Conservation (phyloP, 768 basidiomycete genomes). For the Trametes coccinea region DNA sequence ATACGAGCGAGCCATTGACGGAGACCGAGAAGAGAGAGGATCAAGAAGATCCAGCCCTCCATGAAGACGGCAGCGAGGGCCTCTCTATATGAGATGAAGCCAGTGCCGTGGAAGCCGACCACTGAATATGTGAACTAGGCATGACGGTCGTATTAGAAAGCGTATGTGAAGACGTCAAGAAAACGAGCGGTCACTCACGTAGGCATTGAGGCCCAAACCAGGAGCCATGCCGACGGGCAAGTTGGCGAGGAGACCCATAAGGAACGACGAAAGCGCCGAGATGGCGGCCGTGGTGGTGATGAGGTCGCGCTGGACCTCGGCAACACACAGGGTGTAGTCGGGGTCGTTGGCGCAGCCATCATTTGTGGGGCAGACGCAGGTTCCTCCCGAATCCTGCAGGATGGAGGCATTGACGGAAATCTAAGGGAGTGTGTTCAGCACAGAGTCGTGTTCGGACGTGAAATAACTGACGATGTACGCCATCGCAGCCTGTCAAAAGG, state of each 20-base stretch:
- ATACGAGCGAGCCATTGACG: conserved; percentile 89
- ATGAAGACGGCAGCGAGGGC: conserved; percentile 85
- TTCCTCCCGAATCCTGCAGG: conserved; percentile 73
- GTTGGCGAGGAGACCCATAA: conserved; percentile 85
- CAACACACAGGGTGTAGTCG: conserved; percentile 55
- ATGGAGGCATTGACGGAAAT: conserved; percentile 87
- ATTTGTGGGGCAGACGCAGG: conserved; percentile 68
- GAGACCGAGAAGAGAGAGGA: conserved; percentile 77
- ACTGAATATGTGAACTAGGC: conserved; percentile 82
- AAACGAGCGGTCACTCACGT: conserved; percentile 46
- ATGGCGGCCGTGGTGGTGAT: conserved; percentile 83
- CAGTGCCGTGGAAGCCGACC: conserved; percentile 80
- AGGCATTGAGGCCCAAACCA: conserved; percentile 81
- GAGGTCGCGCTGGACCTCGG: conserved; percentile 67
- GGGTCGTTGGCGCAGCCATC: conserved; percentile 56
- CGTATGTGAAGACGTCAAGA: background rate
- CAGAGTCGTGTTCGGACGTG: background rate
- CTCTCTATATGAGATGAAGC: conserved; percentile 72
- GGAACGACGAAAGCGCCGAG: conserved; percentile 68
- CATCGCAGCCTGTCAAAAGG: conserved; percentile 62
- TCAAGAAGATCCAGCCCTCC: conserved; percentile 88
- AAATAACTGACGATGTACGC: conserved; percentile 67
- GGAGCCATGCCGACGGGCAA: conserved; percentile 90
- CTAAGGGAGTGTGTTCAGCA: conserved; percentile 34
- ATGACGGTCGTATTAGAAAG: background rate